Base-by-base conservation (phyloP, 768 basidiomycete genomes). In the Hericium rajendrae region DNA sequence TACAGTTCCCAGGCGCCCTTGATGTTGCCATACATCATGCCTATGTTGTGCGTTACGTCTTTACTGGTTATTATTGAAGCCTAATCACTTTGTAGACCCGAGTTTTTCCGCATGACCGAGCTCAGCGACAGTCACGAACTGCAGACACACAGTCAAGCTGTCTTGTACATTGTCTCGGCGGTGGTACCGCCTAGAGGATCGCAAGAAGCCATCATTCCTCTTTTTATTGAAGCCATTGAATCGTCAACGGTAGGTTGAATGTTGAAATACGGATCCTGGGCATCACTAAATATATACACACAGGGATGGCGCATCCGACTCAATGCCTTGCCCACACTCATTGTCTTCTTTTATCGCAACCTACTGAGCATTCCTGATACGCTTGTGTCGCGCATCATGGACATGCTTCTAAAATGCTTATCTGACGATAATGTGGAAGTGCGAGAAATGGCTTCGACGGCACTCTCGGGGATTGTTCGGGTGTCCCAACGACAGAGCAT, bases 351-450 rank as follows among this genome's bases (percentile, higher is more conserved):
- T 76, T 94, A 93, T 70, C 82, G 92, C 50, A 93, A 94, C 67
- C 78, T 94, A 56, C 72, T 92, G 58, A 80, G 84, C 55, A 81
- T 94, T 51, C 82, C 89, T 39, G 78, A 84, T 51, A 71, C 76
- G 18, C 82, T 81, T 39, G 79, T 90, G 49, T 76, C 79, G 28
- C 81, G 78, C 64, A 81, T 92, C 59, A 85, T 93, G 83, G 90
- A 91, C 58, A 83, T 90, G 32, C 74, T 94, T 54, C 76, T 92
- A 15, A 85, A 86, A 55, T 94, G 93, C 69, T 73, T 97, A 54
- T 77, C 82, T 10, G 93, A 97, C 68, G 90, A 91, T 68, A 94
- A 94, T 65, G 85, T 93, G 48, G 93, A 97, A 72, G 93, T 97
- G 41, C 81, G 93, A 61, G 89, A 92, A 69, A 93, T 89, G 82